Conservation (phyloP, 192 early-diverging fungal genomes). For the Diversispora epigaea region DNA sequence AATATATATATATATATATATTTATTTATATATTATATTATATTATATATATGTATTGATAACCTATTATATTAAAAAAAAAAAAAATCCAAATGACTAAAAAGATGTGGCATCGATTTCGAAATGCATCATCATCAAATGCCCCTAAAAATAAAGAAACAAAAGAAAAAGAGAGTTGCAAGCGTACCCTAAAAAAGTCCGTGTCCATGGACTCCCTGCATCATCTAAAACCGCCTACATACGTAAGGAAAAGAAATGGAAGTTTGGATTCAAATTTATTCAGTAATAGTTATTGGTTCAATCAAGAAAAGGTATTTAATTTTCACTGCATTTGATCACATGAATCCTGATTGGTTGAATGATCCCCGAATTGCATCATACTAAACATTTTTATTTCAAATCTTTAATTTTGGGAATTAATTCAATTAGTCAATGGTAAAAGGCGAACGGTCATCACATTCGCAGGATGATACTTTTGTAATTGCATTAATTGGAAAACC, state of each 20-base stretch:
- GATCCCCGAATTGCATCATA: not conserved
- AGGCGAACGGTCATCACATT: not conserved
- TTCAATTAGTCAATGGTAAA: not conserved
- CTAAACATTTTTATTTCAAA: not conserved
- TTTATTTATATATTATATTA: not conserved
- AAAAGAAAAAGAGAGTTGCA: not conserved
- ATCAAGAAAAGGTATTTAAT: not conserved
- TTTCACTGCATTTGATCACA: not conserved
- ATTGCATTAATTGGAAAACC: constrained; percentile 24
- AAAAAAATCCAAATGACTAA: not conserved
- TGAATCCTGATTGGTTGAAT: not conserved
- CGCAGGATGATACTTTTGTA: constrained; percentile 4
- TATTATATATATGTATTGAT: too few relatives aligned
- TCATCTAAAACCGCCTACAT: not conserved
- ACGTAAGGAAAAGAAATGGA: constrained; percentile 7
- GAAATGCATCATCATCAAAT: not conserved
- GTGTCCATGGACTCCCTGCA: constrained; percentile 4
- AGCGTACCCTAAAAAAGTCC: not conserved
- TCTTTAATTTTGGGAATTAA: too few relatives aligned
- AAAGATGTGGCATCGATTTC: not conserved
- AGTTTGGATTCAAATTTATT: not conserved
- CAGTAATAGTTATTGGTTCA: not conserved
- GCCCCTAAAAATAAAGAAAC: not conserved
- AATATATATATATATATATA: too few relatives aligned
- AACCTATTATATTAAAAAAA: not conserved